phyloP scores from a whole-genome alignment of 1,139 yeast genomes.

The Yamadazyma aaseri region DNA sequence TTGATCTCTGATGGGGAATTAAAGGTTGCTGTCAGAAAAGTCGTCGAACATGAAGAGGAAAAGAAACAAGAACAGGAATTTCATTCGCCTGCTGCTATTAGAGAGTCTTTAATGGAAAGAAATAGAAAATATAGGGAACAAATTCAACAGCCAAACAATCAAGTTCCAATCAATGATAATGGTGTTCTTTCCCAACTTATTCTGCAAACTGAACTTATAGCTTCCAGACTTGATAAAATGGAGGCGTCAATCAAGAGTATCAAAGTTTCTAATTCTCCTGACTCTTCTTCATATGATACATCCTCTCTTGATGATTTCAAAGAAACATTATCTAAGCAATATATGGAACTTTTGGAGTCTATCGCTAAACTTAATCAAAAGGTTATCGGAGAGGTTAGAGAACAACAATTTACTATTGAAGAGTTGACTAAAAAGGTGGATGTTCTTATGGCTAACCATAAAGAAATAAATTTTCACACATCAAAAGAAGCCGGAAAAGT shows the following conservation, averaged over 20 bases:
- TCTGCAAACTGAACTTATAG: conserved; percentile 1
- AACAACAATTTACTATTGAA: conserved; percentile 38
- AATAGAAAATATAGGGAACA: conserved; percentile 27
- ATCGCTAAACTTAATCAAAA: conserved; percentile 36
- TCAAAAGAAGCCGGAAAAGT: conserved; percentile 18
- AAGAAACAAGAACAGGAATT: conserved; percentile 6
- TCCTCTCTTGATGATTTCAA: conserved; percentile 25
- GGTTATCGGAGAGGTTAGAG: conserved; percentile 46
- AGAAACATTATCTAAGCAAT: conserved; percentile 29
- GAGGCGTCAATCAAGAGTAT: conserved; percentile 1
- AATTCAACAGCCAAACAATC: conserved; percentile 11
- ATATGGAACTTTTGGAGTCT: conserved; percentile 33
- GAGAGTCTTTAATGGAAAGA: conserved; percentile 43
- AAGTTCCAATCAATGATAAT: background rate
- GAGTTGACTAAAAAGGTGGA: conserved; percentile 41
- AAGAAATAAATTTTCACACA: conserved; percentile 35
- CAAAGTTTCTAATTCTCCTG: background rate
- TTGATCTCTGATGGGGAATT: conserved; percentile 46
- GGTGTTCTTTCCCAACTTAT: background rate
- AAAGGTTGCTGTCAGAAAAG: conserved; percentile 18
- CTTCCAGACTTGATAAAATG: conserved; percentile 2
- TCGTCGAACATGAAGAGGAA: conserved; percentile 5
- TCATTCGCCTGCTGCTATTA: conserved; percentile 23
- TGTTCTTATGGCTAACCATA: conserved; percentile 41
- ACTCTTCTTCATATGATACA: conserved; percentile 1